Percentiles rank a stretch among this genome's conserved stretches.
Conservation (phyloP, 2,329 filamentous ascomycete genomes). For the Paradendryphiella salina region DNA sequence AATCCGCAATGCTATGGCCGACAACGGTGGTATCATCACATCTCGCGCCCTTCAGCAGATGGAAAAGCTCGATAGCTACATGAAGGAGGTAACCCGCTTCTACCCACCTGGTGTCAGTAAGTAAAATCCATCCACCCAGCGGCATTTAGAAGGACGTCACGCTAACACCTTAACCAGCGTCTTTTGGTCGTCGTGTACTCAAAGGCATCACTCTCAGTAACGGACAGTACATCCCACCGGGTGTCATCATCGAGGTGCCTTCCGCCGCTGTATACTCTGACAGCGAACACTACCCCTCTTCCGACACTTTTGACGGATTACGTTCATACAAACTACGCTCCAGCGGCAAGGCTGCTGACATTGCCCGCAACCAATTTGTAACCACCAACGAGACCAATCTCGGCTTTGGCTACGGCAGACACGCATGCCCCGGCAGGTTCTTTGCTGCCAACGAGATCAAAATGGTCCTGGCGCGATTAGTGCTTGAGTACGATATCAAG, state of each 20-base stretch:
- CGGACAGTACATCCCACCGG: slow-evolving; percentile 53
- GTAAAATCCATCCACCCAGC: not conserved
- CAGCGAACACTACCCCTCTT: slow-evolving; percentile 24
- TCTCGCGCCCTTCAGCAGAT: slow-evolving; percentile 39
- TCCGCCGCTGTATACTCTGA: slow-evolving; percentile 36
- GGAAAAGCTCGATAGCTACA: slow-evolving; percentile 44
- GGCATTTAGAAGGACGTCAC: not conserved
- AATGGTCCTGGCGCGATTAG: slow-evolving; percentile 34
- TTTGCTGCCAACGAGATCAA: slow-evolving; percentile 44
- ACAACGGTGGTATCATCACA: slow-evolving; percentile 41
- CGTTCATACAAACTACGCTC: slow-evolving; percentile 38
- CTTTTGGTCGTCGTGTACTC: slow-evolving; percentile 57
- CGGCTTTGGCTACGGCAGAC: slow-evolving; percentile 37
- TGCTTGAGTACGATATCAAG: slow-evolving; percentile 37
- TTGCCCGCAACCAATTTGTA: slow-evolving; percentile 41
- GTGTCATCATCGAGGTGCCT: slow-evolving; percentile 40
- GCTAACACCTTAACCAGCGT: slow-evolving; percentile 23
- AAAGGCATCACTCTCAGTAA: slow-evolving; percentile 58
- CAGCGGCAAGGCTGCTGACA: slow-evolving; percentile 23
- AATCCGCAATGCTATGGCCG: slow-evolving; percentile 44
- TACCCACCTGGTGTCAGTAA: slow-evolving; percentile 31
- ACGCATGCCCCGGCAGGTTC: slow-evolving; percentile 42
- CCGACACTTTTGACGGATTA: slow-evolving; percentile 39
- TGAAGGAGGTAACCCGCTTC: slow-evolving; percentile 42
- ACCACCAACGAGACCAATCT: slow-evolving; percentile 33